Evolutionary conservation across 1,139 yeast genomes (phyloP), one percentile per base, ranked within the genome.

Genomic region (Debaryomyces nepalensis): DNA sequence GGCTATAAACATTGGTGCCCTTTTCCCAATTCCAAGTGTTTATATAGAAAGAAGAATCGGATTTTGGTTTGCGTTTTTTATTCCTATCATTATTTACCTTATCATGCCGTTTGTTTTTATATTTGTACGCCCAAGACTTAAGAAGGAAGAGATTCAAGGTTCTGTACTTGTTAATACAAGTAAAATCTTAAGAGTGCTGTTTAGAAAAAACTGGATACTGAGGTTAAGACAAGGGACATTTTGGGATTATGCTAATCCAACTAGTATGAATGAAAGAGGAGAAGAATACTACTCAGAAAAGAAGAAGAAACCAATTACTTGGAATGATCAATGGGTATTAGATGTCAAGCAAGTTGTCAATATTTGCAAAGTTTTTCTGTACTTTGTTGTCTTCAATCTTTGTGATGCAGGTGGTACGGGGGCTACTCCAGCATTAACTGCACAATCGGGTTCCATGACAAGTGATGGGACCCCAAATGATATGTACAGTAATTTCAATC

Each of bases 1-100:
- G 78, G 76, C 87, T 57, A 84, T 88, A 61, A 89, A 89, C 61
- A 68, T 86, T 52, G 96, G 96, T 41, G 82, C 95, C 6, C 75
- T 88, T 53, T 77, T 87, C 47, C 84, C 87, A 46, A 74, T 88
- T 50, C 90, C 91, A 33, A 85, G 95, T 19, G 82, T 93, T 5
- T 83, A 84, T 57, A 66, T 82, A 55, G 93, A 84, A 52, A 73
- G 83, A 59, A 64, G 78, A 48, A 73, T 82, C 49, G 95, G 91
- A 34, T 87, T 79, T 68, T 87, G 91, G 91, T 75, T 83, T 30
- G 93, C 91, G 1, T 87, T 73, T 65, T 68, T 83, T 51, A 62
- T 79, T 31, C 86, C 87, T 33, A 75, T 78, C 42, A 53, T 78
- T 37, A 55, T 80, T 39, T 81, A 79, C 55, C 52, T 76, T 46